Conservation (phyloP, 2,329 filamentous ascomycete genomes). For the Aspergillus vadensis region DNA sequence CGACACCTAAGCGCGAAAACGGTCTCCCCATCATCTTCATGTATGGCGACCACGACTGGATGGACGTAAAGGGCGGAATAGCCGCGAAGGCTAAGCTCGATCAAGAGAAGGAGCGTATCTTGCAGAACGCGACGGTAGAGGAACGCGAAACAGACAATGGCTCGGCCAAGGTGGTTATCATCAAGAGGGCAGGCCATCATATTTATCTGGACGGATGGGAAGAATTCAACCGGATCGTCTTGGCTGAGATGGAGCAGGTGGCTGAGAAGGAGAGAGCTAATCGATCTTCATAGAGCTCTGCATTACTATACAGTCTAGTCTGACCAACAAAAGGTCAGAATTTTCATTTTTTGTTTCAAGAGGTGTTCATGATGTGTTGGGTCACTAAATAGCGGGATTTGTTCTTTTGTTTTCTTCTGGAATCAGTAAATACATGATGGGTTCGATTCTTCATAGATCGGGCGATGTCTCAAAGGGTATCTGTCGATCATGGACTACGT, state of each 20-base stretch:
- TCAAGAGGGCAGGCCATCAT: constrained; percentile 71
- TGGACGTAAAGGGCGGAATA: constrained; percentile 86
- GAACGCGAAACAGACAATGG: constrained; percentile 75
- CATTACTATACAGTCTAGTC: background rate
- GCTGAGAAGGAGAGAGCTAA: constrained; percentile 29
- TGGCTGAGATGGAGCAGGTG: constrained; percentile 68
- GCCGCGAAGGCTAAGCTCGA: constrained; percentile 79
- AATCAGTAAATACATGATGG: background rate
- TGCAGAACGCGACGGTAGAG: constrained; percentile 64
- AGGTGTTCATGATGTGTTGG: background rate
- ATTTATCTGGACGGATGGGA: constrained; percentile 71
- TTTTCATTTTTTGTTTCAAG: background rate
- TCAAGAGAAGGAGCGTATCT: constrained; percentile 61
- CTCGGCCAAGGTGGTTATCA: constrained; percentile 76
- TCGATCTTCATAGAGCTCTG: constrained; percentile 1
- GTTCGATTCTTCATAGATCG: background rate
- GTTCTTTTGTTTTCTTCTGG: background rate
- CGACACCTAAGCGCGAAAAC: constrained; percentile 51
- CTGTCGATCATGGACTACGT: background rate
- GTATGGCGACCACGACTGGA: constrained; percentile 99
- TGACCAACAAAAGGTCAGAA: background rate
- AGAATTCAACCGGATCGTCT: constrained; percentile 68
- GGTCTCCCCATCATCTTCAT: constrained; percentile 86
- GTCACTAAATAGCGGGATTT: background rate
- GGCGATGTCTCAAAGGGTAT: background rate